Evolutionary conservation across 2,329 filamentous ascomycete genomes (phyloP), one percentile per base, ranked within the genome.

Genomic region (Arthroderma sp.): DNA sequence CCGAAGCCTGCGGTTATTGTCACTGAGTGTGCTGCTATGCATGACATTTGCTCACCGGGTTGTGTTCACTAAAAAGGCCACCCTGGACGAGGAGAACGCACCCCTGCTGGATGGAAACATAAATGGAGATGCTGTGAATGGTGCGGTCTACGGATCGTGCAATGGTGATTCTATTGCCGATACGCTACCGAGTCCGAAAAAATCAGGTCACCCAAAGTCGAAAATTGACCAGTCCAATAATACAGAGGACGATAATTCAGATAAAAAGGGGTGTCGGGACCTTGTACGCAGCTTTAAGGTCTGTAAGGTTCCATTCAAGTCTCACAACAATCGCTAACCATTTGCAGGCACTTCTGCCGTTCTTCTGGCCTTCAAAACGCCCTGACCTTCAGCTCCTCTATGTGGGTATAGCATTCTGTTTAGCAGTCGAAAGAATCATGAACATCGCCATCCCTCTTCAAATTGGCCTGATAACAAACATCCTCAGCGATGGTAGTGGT

Each of bases 381-480:
- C 72, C 69, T 43, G 61, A 66, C 9, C 72, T 91, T 11, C 84
- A 91, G 58, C 59, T 83, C 11, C 79, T 80, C 44, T 75, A 83
- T 15, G 65, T 74, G 7, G 68, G 83, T 3, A 80, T 91, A 38
- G 73, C 74, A 0, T 37, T 83, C 1, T 83, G 83, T 52, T 68
- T 91, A 22, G 60, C 87, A n/a, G 67, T 71, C 42, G 75, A 80
- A 45, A 86, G 88, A 51, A 75, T 75, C 4, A 68, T 93, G 41
- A 85, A 87, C 53, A 68, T 94, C 9, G 66, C 93, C 36, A 77
- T 86, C 30, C 86, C 86, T n/a, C 75, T 83, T 15, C 84, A 91
- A 57, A 76, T 89, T 30, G 86, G 86, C 51, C 77, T 84, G 47
- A 79, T 94, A 50, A 80, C 85, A 51, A 78, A 91, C 55, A 75